Base-by-base conservation (phyloP, 164 flowering plant genomes). In the Stephania yunnanensis region DNA sequence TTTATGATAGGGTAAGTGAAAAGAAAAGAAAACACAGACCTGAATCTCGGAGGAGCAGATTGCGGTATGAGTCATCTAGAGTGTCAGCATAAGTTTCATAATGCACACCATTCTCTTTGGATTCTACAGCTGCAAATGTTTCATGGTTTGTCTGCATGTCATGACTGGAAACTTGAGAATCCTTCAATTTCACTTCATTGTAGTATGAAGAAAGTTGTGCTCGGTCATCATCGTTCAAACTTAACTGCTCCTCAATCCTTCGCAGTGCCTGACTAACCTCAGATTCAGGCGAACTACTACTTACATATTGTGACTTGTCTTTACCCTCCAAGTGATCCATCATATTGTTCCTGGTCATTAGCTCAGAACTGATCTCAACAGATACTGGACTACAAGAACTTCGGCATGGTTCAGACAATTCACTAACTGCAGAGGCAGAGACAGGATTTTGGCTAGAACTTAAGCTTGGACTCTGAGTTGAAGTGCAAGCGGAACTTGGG, bases 241-340 rank as follows among this genome's bases (percentile, higher is more conserved):
- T 93, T 77, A 95, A 83, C 82, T 93, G 97, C 82, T 86, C 89
- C 82, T 89, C 87, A 74, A 95, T 83, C 86, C 81, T 83, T 69
- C 86, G 79, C 77, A 93, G 70, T 75, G 88, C 94, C 69, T 89
- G 87, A 79, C 69, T 83, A 72, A 89, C 86, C 64, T 90, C 87
- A 68, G 76, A 63, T 5, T 78, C 83, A 17, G 86, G 64, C 19
- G 86, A 78, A 80, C 73, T 81, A 73, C 73, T 81, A 73, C 73
- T 70, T 36, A 73, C 64, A 50, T 78, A 82, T 31, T 68, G 82
- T 50, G 77, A 74, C 75, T 52, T 75, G 45, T 73, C 77, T 55
- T 75, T 22, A n/a, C 12, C 53, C 55, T 77, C 78, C 67, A 74
- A 73, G 55, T 69, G 69, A 65, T 77, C 80, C 63, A 77, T 65